A percentile compares a stretch with the other conserved stretches of the same genome.
Evolutionary conservation across 768 basidiomycete genomes (phyloP).

Genomic region (Hericium alpestre): DNA sequence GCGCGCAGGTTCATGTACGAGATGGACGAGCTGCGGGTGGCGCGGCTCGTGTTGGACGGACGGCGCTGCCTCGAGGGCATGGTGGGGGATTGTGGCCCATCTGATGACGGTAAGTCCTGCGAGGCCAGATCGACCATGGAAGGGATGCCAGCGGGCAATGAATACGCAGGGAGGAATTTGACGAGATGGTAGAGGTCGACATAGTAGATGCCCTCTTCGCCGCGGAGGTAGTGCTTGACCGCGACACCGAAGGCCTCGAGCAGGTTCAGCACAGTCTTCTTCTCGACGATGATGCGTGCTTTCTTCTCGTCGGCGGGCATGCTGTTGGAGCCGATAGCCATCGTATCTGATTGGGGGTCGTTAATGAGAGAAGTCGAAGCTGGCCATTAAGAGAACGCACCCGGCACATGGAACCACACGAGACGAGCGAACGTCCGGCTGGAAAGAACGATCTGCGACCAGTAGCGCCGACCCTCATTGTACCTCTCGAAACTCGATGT

Average conservation of each 20-base stretch:
- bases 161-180: conserved; percentile 62
- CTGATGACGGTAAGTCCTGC: neutral
- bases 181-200: conserved; percentile 56
- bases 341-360: conserved; percentile 13
- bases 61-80: neutral
- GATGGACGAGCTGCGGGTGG: neutral
- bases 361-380: neutral
- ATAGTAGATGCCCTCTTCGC: conserved; percentile 21
- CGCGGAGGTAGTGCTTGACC: conserved; percentile 47
- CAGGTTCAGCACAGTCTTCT: conserved; percentile 59
- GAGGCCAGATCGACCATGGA: conserved; percentile 22
- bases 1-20: neutral
- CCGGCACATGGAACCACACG: conserved; percentile 59
- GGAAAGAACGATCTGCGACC: conserved; percentile 56
- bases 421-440: conserved; percentile 48
- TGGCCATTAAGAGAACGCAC: conserved; percentile 21
- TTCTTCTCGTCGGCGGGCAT: conserved; percentile 24
- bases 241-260: conserved; percentile 57
- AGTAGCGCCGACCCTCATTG: conserved; percentile 58
- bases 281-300: conserved; percentile 47
- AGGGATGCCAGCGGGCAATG: conserved; percentile 41
- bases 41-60: neutral
- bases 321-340: conserved; percentile 15
- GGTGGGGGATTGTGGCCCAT: neutral
- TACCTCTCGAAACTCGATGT: conserved; percentile 69